Evolutionary conservation across 2,329 filamentous ascomycete species (phyloP), one percentile per base, ranked within the genome.

Genomic region (Trichoderma asperellum): DNA sequence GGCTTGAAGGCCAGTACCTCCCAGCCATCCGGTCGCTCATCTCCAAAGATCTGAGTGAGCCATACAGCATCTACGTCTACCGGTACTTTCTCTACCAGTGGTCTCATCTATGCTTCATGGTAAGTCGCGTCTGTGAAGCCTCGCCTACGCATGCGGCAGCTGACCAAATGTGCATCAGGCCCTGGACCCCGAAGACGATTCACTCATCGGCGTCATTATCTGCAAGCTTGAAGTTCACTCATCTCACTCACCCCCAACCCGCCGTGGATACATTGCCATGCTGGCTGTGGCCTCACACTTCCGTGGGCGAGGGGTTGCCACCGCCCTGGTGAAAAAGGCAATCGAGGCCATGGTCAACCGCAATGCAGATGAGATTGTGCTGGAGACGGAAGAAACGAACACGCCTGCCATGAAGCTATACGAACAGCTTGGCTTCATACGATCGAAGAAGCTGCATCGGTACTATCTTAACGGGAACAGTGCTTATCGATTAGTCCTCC

Each of bases 11-110:
- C 55, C 79, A 87, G 78, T 87, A 96, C 78, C 89, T 99, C 53
- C 89, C 94, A 43, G 89, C 93, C 53, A 97, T 99, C 80, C 90
- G 95, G 68, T 90, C 94, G 69, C 83, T 99, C 77, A 99, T 99
- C 76, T 96, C 94, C 56, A 97, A 95, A 76, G 96, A 98, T 78
- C 86, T 99, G 61, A 98, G 95, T 74, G 96, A 99, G 80, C 96
- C 96, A 1, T 99, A 99, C 80, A 98, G 95, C 81, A 98, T 99
- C 78, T 99, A 99, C 83, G 96, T 99, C 70, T 99, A 98, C 80
- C 90, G 96, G 37, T 99, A 99, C 80, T 99, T 99, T 76, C 84
- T 99, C 21, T 97, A 96, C 78, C 94, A 98, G 86, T 99, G 96
- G 96, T 92, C 92, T 5, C 91, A 98, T 77, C 83, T 99, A n/a